Evolutionary conservation across 169 alveolate species (phyloP), one percentile per base, ranked within the genome.

Genomic region (Cryptosporidium felis): DNA sequence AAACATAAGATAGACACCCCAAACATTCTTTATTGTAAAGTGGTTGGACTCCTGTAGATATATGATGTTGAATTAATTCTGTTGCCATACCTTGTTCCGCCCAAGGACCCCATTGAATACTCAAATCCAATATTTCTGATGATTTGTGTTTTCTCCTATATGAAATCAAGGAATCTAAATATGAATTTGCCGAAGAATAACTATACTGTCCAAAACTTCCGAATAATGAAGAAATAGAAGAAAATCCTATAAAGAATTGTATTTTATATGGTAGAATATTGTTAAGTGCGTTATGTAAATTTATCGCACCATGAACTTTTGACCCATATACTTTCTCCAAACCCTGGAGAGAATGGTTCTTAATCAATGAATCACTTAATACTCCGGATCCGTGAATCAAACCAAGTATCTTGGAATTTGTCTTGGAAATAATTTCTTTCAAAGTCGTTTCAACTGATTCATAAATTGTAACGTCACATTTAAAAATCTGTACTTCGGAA

Each of bases 161-260:
- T 28, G 44, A 41, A 16, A 91, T 91, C 30, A 90, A 74, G 9
- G 91, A 80, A 60, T 91, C 94, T 16, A 91, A 81, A 62, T 88
- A 90, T 30, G 93, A 80, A 67, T 91, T 91, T 30, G 94, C 92
- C 10, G 94, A 91, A 6, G 94, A 66, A 60, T 91, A 91, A 80
- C 88, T 91, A 21, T 90, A 82, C 60, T 91, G 94, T 8, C 94
- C 93, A 60, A 82, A 82, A 32, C 90, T 88, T 12, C 94, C 94
- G 49, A 90, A 65, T 63, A 91, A 79, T 12, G 92, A 89, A 1
- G 93, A 85, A 36, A 88, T 80, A 0, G 93, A 90, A 40, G 94
- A 91, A 80, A 91, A 91, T 40, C 85, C 80, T 16, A 89, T 89
- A 80, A 81, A 91, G 60, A 62, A 41, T 40, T 79, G 60, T 63